phyloP scores from a whole-genome alignment of 148 eudicot genomes.

The Polygonum aviculare region DNA sequence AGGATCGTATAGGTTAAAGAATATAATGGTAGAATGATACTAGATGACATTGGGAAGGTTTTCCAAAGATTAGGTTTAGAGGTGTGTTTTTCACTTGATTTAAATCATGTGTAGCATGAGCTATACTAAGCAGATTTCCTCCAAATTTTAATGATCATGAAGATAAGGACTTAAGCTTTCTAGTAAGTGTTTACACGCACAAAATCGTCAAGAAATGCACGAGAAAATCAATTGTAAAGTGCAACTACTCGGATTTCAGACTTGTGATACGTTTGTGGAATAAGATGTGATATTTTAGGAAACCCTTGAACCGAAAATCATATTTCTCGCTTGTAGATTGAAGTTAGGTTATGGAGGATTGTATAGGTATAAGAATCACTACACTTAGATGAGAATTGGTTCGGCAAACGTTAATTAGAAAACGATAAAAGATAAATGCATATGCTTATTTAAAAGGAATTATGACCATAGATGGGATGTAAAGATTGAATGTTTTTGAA shows the following conservation, averaged over 20 bases:
- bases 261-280: background rate
- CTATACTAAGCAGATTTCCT: background rate
- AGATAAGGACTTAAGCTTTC: constrained; percentile 17
- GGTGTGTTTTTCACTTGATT: constrained; percentile 22
- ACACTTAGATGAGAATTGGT: background rate
- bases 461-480: background rate
- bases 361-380: background rate
- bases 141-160: background rate
- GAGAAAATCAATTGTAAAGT: constrained; percentile 4
- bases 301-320: background rate
- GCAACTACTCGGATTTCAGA: background rate
- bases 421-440: background rate
- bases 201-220: background rate
- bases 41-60: background rate
- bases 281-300: background rate
- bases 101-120: constrained; percentile 5
- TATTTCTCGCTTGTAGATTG: background rate
- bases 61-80: background rate
- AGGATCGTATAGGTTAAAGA: background rate
- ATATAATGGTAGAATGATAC: background rate
- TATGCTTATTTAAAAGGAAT: background rate
- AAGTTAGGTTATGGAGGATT: background rate
- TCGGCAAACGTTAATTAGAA: background rate
- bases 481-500: background rate
- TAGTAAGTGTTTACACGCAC: background rate